Evolutionary conservation across 495 filamentous ascomycete genomes (phyloP).

Genomic region (Aspergillus baeticus): DNA sequence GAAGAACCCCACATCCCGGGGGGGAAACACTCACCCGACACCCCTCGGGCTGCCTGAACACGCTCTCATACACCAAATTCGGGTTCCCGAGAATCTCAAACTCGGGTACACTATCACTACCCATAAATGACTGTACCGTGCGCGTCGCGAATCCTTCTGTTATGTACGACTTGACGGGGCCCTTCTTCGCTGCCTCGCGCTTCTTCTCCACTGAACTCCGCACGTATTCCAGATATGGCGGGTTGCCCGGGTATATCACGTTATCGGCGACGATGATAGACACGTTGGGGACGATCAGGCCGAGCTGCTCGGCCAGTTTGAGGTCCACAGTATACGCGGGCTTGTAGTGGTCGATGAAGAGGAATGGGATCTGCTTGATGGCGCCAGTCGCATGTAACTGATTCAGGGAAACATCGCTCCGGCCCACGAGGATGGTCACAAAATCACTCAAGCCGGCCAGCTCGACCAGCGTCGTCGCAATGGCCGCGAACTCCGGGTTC

Average conservation of each 20-base stretch:
- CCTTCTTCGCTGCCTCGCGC: conserved; percentile 32
- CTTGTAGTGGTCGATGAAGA: conserved; percentile 78
- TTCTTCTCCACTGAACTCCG: conserved; percentile 37
- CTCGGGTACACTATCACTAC: conserved; percentile 38
- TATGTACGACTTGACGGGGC: conserved; percentile 27
- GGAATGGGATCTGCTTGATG: conserved; percentile 59
- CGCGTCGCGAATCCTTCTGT: conserved; percentile 29
- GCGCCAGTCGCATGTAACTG: conserved; percentile 50
- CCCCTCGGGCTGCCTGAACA: conserved; percentile 58
- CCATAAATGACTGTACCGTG: conserved; percentile 30
- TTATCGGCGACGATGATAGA: conserved; percentile 72
- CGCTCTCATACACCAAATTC: conserved; percentile 66
- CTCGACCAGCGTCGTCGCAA: conserved; percentile 60
- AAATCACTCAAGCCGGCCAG: conserved; percentile 66
- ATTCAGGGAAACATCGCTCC: conserved; percentile 58
- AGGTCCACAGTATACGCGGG: conserved; percentile 67
- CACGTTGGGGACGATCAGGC: conserved; percentile 54
- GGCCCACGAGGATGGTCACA: conserved; percentile 65
- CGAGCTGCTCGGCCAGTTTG: conserved; percentile 68
- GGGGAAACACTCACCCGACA: conserved; percentile 22
- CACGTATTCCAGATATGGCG: conserved; percentile 59
- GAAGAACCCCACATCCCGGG: not conserved
- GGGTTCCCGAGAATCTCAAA: conserved; percentile 61
- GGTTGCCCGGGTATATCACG: conserved; percentile 71
- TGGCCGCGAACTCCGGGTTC: conserved; percentile 64